Evolutionary conservation across 441 rosid species (phyloP).

Genomic region (Hura crepitans): DNA sequence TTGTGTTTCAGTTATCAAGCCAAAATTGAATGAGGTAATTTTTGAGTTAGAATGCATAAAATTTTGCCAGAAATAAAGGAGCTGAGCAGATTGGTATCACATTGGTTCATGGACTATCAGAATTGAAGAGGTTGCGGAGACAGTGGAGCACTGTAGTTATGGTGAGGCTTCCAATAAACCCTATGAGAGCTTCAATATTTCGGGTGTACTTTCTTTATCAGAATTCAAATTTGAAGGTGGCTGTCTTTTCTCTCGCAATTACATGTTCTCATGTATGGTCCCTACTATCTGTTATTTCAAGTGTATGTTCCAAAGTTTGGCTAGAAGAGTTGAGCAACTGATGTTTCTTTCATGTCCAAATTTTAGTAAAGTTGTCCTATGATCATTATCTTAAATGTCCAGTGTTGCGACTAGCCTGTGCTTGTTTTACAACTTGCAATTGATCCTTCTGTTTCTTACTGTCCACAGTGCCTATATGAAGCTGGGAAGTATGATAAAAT

Average conservation of each 20-base stretch:
- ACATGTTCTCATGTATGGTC: not conserved
- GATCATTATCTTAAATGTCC: conserved; percentile 6
- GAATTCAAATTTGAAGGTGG: not conserved
- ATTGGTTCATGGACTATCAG: conserved; percentile 49
- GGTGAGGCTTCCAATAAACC: conserved; percentile 46
- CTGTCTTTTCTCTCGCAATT: not conserved
- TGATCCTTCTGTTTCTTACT: conserved; percentile 23
- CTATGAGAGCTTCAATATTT: not conserved
- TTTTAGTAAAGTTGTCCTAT: not conserved
- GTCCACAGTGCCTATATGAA: conserved; percentile 67
- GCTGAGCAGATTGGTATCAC: conserved; percentile 41
- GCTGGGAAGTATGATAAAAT: conserved; percentile 57
- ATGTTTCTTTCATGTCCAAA: conserved; percentile 5
- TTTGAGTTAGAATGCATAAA: conserved; percentile 33
- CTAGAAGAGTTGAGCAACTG: not conserved
- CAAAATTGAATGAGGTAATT: conserved; percentile 20
- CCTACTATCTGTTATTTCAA: not conserved
- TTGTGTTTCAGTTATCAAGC: conserved; percentile 9
- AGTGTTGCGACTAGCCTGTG: conserved; percentile 19
- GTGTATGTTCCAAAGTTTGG: not conserved
- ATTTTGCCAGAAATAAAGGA: conserved; percentile 44
- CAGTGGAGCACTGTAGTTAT: conserved; percentile 63
- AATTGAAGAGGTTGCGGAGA: conserved; percentile 56
- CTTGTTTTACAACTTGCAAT: conserved; percentile 19
- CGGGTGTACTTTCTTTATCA: not conserved